Conservation (phyloP, 2,329 filamentous ascomycete genomes). For the Cladobotryum protrusum region DNA sequence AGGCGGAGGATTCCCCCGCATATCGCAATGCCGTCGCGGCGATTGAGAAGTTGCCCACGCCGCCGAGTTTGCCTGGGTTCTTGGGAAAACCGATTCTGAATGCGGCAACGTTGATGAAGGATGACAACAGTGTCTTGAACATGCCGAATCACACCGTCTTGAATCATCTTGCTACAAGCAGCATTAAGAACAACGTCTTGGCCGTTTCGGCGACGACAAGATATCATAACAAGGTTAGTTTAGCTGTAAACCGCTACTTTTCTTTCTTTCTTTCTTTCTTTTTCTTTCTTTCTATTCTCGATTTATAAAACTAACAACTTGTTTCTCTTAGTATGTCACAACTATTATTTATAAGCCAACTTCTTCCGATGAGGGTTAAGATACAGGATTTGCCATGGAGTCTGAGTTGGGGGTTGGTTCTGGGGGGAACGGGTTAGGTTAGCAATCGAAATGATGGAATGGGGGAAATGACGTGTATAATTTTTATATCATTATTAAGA, state of each 20-base stretch:
- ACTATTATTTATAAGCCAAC: slow-evolving; percentile 97
- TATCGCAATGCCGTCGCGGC: slow-evolving; percentile 71
- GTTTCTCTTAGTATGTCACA: slow-evolving; percentile 70
- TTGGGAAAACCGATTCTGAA: slow-evolving; percentile 93
- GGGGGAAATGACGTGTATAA: no score
- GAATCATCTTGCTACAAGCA: slow-evolving; percentile 94
- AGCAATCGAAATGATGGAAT: no score
- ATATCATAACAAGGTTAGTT: slow-evolving; percentile 82
- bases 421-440: no score
- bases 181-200: slow-evolving; percentile 93
- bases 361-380: slow-evolving; percentile 42
- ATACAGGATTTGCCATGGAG: not conserved
- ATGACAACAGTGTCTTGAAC: slow-evolving; percentile 93
- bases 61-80: slow-evolving; percentile 83
- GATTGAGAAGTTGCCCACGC: slow-evolving; percentile 72
- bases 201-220: slow-evolving; percentile 96
- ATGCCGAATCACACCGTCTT: slow-evolving; percentile 97
- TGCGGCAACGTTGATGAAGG: slow-evolving; percentile 84
- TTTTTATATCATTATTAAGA: no score
- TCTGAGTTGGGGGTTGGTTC: no score
- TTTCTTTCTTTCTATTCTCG: no score
- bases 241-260: not conserved
- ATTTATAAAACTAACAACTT: not conserved
- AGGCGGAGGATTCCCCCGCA: slow-evolving; percentile 67
- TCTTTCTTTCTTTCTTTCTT: no score